Percentiles rank a stretch among this genome's conserved stretches.
These are phyloP conservation scores for Clohesyomyces aquaticus DNA, from an alignment of 495 filamentous ascomycete genomes.

Conservation along the genomic window DNA sequence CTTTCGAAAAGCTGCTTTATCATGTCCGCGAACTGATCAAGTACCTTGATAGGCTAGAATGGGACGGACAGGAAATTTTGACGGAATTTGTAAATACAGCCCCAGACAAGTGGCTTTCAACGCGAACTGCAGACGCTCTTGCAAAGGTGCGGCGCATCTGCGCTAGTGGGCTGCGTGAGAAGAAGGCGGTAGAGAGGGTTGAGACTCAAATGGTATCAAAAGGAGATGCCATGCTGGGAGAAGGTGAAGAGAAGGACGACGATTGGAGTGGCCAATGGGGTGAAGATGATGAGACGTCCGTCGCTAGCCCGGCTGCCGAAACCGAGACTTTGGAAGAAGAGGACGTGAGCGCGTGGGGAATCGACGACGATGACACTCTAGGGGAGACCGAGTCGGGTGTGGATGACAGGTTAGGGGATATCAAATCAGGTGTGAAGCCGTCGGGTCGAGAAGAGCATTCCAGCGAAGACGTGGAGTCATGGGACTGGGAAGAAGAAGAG, in stretches of 20 bases:
- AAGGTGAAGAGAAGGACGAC: conserved; percentile 54
- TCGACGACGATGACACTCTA: conserved; percentile 56
- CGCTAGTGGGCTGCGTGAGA: conserved; percentile 62
- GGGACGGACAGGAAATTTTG: conserved; percentile 70
- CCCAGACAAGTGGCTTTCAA: conserved; percentile 83
- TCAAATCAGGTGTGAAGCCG: conserved; percentile 39
- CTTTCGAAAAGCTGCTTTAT: conserved; percentile 68
- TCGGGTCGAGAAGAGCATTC: conserved; percentile 67
- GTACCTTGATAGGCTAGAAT: conserved; percentile 63
- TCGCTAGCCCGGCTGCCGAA: neutral
- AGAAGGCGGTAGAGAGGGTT: conserved; percentile 73
- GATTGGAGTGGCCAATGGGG: conserved; percentile 82
- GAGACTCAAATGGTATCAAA: conserved; percentile 79
- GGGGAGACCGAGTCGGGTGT: conserved; percentile 37
- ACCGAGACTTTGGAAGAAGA: conserved; percentile 56
- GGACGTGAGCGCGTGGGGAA: conserved; percentile 67
- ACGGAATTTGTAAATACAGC: conserved; percentile 79
- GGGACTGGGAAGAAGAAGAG: conserved; percentile 30
- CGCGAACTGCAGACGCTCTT: conserved; percentile 75
- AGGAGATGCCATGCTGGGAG: conserved; percentile 65
- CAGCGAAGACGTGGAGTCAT: conserved; percentile 48
- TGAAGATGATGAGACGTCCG: conserved; percentile 57
- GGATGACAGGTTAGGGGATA: too few species aligned
- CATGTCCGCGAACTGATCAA: conserved; percentile 65
- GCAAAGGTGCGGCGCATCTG: conserved; percentile 72